phyloP scores from a whole-genome alignment of 2,329 filamentous ascomycete genomes.

The Acephala macrosclerotiorum region DNA sequence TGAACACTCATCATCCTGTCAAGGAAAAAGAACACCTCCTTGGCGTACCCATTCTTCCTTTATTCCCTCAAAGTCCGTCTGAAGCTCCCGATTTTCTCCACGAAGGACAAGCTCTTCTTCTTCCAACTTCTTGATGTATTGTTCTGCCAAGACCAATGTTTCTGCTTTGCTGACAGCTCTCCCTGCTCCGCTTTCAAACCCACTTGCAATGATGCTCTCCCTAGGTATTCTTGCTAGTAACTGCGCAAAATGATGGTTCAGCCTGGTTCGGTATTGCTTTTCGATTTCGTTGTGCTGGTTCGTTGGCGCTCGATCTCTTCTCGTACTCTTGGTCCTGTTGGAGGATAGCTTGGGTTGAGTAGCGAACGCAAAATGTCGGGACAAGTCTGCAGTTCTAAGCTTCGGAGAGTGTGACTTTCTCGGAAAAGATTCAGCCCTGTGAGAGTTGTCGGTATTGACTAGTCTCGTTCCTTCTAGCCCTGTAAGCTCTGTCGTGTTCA shows the following conservation, averaged over 20 bases:
- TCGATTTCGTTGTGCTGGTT: slow-evolving; percentile 16
- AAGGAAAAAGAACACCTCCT: slow-evolving; percentile 14
- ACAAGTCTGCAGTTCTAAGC: background rate
- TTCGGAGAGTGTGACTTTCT: too few species aligned
- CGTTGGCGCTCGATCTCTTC: background rate
- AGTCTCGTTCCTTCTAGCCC: too few species aligned
- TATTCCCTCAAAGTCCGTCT: slow-evolving; percentile 11
- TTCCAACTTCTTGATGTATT: slow-evolving; percentile 20
- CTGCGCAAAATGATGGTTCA: slow-evolving; percentile 14
- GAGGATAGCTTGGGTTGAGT: background rate
- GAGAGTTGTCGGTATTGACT: too few species aligned
- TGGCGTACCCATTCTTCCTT: slow-evolving; percentile 13
- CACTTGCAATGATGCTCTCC: slow-evolving; percentile 1
- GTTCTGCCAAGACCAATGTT: slow-evolving; percentile 19
- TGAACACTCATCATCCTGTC: background rate
- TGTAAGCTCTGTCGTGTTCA: too few species aligned
- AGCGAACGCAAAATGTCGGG: background rate
- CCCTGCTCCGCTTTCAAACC: background rate
- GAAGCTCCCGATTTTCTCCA: slow-evolving; percentile 9
- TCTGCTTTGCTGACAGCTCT: slow-evolving; percentile 19
- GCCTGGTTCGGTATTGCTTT: slow-evolving; percentile 18
- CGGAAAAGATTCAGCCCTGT: too few species aligned
- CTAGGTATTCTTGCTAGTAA: slow-evolving; percentile 18
- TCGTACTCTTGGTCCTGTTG: background rate
- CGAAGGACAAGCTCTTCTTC: slow-evolving; percentile 9